Evolutionary conservation across 495 filamentous ascomycete genomes (phyloP), one percentile per base, ranked within the genome.

Genomic region (Lasiosphaeris hirsuta): DNA sequence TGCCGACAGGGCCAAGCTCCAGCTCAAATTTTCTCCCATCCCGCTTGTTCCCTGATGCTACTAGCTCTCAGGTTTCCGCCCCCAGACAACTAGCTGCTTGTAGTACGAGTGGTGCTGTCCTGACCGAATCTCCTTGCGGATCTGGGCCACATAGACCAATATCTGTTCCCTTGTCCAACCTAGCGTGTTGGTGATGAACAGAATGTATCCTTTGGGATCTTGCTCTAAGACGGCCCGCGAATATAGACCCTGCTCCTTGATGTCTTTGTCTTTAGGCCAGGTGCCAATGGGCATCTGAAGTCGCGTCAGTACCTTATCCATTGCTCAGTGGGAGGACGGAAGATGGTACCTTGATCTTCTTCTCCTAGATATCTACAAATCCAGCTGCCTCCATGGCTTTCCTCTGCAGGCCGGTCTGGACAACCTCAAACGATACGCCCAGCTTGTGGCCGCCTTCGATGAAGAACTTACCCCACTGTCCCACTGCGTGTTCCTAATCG

Each of bases 221-320:
- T 67, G 59, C 37, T 63, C 61, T 3, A 72, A 53, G n/a, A 63
- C 66, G 0, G 66, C 53, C 30, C 63, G 59, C 7, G 54, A 57
- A 35, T 59, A 72, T 23, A 57, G 57, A 2, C 81, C 81, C 15
- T 83, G 68, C 61, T 80, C 73, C 61, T 75, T 81, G 19, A 76
- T 45, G 33, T 74, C 71, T 23, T 62, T 61, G 35, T 84, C 77
- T 13, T 57, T 66, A 2, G 78, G 66, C 81, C 83, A 84, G 8
- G 70, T 66, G 5, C 78, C 78, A 42, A 81, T 63, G 1, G 79
- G 81, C 61, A 74, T 65, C 56, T 75, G 75, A 46, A 30, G 5
- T 2, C 5, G 23, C 23, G 5, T 30, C 23, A 30, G 23, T 30
- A 30, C 5, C 23, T 30, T 30, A n/a, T n/a, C n/a, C n/a, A n/a